Evolutionary conservation across 441 rosid genomes (phyloP).

Genomic region (Biscutella laevigata): DNA sequence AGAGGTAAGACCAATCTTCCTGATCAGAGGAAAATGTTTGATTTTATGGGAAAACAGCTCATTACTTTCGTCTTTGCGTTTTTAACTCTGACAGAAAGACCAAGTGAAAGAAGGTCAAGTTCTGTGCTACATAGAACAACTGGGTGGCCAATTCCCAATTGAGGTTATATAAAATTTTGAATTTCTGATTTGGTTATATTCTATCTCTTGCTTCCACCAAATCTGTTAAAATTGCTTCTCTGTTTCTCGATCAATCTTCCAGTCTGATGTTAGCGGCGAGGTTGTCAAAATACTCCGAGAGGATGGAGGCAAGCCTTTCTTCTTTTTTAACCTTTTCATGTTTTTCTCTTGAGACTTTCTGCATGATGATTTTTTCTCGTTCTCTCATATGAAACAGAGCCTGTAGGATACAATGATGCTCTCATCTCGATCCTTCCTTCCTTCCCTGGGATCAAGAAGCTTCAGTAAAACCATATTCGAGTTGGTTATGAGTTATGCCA

Average conservation of each 20-base stretch:
- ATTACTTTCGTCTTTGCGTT: neutral
- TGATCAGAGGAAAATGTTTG: neutral
- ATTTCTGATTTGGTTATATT: neutral
- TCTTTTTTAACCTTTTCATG: neutral
- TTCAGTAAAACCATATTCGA: slow-evolving; percentile 23
- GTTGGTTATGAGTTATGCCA: slow-evolving; percentile 17
- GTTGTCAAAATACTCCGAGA: slow-evolving; percentile 60
- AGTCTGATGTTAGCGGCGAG: slow-evolving; percentile 76
- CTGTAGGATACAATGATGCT: slow-evolving; percentile 75
- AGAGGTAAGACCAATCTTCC: slow-evolving; percentile 45
- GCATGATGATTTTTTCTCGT: slow-evolving; percentile 7
- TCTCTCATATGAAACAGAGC: slow-evolving; percentile 36
- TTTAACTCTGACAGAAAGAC: slow-evolving; percentile 57
- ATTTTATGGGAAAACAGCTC: neutral
- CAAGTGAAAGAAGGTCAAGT: slow-evolving; percentile 84
- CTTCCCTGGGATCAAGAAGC: slow-evolving; percentile 80
- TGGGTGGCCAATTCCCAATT: slow-evolving; percentile 66
- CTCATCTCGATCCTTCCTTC: slow-evolving; percentile 78
- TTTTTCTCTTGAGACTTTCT: neutral
- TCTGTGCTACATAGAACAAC: slow-evolving; percentile 77
- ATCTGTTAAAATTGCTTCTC: neutral
- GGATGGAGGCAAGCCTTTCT: slow-evolving; percentile 62
- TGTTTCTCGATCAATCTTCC: slow-evolving; percentile 22
- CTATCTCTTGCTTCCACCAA: neutral
- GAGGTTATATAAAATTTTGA: slow-evolving; percentile 36